These are phyloP conservation scores for Gossypium davidsonii DNA, from an alignment of 441 rosid species.

Conservation along the genomic window DNA sequence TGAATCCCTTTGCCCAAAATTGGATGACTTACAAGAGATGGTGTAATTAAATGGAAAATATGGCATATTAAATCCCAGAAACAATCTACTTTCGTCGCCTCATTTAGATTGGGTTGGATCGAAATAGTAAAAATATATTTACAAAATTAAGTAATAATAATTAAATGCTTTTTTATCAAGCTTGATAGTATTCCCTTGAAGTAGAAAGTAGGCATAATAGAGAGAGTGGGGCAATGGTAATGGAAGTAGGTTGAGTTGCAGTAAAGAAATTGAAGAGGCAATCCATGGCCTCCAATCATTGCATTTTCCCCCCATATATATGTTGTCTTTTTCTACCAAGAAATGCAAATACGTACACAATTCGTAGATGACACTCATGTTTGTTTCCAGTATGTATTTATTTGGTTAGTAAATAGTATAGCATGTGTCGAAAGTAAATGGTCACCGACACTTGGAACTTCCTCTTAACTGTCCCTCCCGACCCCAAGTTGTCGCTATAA, in stretches of 20 bases:
- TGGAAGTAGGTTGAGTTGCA: conserved; percentile 18
- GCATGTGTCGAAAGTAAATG: not conserved
- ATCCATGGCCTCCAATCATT: not conserved
- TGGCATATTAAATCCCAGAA: too few species aligned
- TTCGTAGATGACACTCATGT: not conserved
- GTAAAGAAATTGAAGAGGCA: conserved; percentile 16
- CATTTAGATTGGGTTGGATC: not conserved
- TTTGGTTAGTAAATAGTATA: not conserved
- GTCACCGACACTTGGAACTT: not conserved
- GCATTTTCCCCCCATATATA: not conserved
- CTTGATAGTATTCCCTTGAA: not conserved
- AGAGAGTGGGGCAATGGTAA: not conserved
- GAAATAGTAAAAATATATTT: not conserved
- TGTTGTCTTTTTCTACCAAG: not conserved
- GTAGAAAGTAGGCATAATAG: too few species aligned
- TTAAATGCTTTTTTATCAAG: not conserved
- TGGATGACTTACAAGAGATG: not conserved
- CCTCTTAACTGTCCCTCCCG: not conserved
- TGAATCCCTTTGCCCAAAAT: not conserved
- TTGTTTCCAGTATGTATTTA: not conserved
- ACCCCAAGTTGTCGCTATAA: not conserved
- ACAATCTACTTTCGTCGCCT: not conserved
- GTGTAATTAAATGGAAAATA: not conserved
- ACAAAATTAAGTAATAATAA: too few species aligned
- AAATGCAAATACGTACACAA: not conserved